A percentile compares a stretch with the other conserved stretches of the same genome.
phyloP scores from a whole-genome alignment of 177 flowering plant genomes.

The Vitis hybrid region DNA sequence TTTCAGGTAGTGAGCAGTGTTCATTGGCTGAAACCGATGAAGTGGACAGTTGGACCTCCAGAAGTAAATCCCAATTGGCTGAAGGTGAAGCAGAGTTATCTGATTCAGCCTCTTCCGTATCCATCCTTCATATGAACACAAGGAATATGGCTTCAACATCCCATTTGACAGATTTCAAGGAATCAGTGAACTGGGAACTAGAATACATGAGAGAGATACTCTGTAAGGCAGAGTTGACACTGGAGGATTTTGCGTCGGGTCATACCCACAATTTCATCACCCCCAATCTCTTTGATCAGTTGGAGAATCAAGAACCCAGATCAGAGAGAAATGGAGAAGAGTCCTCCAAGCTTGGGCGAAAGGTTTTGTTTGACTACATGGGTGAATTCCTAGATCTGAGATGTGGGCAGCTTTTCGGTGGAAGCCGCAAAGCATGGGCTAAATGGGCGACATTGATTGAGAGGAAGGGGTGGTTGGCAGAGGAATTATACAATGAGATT shows the following conservation, averaged over 20 bases:
- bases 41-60: constrained; percentile 9
- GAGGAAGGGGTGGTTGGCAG: constrained; percentile 32
- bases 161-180: background rate
- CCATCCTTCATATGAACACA: constrained; percentile 7
- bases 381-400: constrained; percentile 33
- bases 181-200: constrained; percentile 37
- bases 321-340: constrained; percentile 22
- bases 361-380: constrained; percentile 43
- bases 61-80: constrained; percentile 2
- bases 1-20: constrained; percentile 22
- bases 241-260: constrained; percentile 29
- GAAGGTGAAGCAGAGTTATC: constrained; percentile 26
- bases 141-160: constrained; percentile 6
- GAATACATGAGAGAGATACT: constrained; percentile 36
- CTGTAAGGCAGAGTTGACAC: constrained; percentile 22
- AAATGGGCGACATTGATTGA: constrained; percentile 19
- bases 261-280: constrained; percentile 23
- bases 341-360: constrained; percentile 29
- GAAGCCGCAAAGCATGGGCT: constrained; percentile 32
- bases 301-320: constrained; percentile 27
- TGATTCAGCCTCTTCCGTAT: constrained; percentile 30
- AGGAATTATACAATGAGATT: constrained; percentile 43
- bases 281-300: constrained; percentile 32
- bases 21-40: constrained; percentile 9
- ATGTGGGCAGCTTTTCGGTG: constrained; percentile 19